A percentile compares a stretch with the other conserved stretches of the same genome.
phyloP scores from a whole-genome alignment of 2,329 filamentous ascomycete species.

The Neofusicoccum ribis region DNA sequence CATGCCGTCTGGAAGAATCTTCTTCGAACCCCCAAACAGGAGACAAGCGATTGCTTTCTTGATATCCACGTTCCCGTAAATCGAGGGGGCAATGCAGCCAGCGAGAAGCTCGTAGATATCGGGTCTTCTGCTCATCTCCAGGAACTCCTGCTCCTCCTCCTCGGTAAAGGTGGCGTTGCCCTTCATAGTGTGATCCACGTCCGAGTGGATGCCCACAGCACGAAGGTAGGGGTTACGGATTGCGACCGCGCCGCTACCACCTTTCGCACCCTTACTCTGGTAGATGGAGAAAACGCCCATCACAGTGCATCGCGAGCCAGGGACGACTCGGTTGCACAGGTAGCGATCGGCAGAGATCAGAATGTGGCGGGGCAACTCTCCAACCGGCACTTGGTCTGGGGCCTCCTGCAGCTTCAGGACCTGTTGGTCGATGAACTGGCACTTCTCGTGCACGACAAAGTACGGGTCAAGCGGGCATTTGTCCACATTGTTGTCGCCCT shows the following conservation, averaged over 20 bases:
- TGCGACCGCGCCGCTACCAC: constrained; percentile 79
- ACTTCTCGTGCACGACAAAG: constrained; percentile 92
- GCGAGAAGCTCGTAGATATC: constrained; percentile 92
- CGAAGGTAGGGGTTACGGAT: constrained; percentile 94
- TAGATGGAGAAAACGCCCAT: constrained; percentile 99
- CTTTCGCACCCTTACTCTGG: constrained; percentile 83
- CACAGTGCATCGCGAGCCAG: constrained; percentile 88
- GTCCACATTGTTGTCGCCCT: constrained; percentile 63
- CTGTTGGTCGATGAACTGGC: constrained; percentile 94
- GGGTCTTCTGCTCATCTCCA: constrained; percentile 83
- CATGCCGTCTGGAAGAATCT: constrained; percentile 97
- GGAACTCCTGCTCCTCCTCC: constrained; percentile 95
- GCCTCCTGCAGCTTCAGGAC: constrained; percentile 98
- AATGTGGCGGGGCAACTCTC: constrained; percentile 91
- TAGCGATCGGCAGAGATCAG: constrained; percentile 96
- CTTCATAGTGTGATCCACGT: constrained; percentile 85
- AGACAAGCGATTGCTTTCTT: constrained; percentile 97
- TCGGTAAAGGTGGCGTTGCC: constrained; percentile 83
- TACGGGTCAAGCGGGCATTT: constrained; percentile 93
- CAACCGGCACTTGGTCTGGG: constrained; percentile 94
- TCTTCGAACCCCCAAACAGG: constrained; percentile 92
- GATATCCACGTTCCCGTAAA: constrained; percentile 94
- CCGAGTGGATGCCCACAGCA: constrained; percentile 87
- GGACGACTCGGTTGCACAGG: constrained; percentile 91
- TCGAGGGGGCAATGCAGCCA: constrained; percentile 92